Evolutionary conservation across 2,329 filamentous ascomycete genomes (phyloP), one percentile per base, ranked within the genome.

Genomic region (Paracoccidioides lutzii): DNA sequence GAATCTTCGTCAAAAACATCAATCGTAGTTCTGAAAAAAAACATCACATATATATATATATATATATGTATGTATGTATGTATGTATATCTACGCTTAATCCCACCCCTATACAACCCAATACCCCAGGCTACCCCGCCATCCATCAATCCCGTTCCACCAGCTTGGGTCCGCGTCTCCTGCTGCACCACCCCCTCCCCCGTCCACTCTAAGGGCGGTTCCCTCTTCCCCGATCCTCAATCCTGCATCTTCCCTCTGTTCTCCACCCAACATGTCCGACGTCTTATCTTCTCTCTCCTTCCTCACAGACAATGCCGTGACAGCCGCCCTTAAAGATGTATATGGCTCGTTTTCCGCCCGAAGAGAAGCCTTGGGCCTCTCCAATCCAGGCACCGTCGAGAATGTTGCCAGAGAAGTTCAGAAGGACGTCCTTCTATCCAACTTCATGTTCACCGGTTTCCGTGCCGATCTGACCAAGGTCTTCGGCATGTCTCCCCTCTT

Each of bases 371-470:
- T 98, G 62, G 91, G 90, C 60, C 79, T 98, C 64, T 80, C 85
- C 63, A 97, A 97, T 75, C 93, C 93, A 43, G 93, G 93, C 66
- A 90, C 87, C 53, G 84, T 96, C 63, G 93, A 98, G 75, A 84
- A 84, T 68, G 84, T 95, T 71, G 82, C 87, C 64, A 85, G 87
- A 71, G 93, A 98, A 78, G 90, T 96, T 60, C 86, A 94, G 77
- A 90, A 90, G 75, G 90, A 96, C 81, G 90, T 96, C 65, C 85
- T 97, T 71, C 83, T 96, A 67, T 93, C 86, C 76, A 95, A 96
- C 78, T 87, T 89, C 73, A 94, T 93, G 83, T 97, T 98, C 78
- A 87, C 88, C 46, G 93, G 93, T 67, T 81, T 98, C 72, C 88
- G 91, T 70, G 94, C 91, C 71, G 93, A 98, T 74, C 78, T 97